Evolutionary conservation across 2,329 filamentous ascomycete genomes (phyloP).

Genomic region (Fusarium camptoceras): DNA sequence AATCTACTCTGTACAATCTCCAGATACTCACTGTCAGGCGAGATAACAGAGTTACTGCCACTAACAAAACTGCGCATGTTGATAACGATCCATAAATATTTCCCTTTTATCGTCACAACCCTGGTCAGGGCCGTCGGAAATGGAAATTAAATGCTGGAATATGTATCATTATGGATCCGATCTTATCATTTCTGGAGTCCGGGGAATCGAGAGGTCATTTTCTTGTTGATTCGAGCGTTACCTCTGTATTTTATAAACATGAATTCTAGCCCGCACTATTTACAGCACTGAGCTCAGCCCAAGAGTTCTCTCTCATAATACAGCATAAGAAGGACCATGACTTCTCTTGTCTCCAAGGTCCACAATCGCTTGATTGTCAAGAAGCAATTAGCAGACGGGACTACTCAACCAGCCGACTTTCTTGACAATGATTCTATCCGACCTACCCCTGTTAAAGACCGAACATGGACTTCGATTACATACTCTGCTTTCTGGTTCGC

Average conservation of each 20-base stretch:
- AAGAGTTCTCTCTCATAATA: neutral
- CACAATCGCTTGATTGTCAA: conserved; percentile 1
- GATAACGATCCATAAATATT: neutral
- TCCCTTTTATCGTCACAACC: neutral
- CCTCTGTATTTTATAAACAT: neutral
- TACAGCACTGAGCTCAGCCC: no score
- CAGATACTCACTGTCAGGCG: neutral
- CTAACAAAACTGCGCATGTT: neutral
- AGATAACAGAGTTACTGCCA: neutral
- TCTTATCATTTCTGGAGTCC: neutral
- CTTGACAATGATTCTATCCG: conserved; percentile 25
- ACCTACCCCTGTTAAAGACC: conserved; percentile 7
- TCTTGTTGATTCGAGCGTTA: neutral
- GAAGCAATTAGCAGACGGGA: neutral
- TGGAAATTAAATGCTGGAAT: no score
- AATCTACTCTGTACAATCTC: neutral
- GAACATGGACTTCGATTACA: conserved; percentile 18
- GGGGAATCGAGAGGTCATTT: neutral
- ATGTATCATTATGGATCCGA: neutral
- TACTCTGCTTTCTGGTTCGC: conserved; percentile 17
- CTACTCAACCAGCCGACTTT: neutral
- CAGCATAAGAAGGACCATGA: neutral
- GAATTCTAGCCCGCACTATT: neutral
- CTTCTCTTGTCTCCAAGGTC: neutral
- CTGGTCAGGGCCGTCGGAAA: neutral